A percentile compares a stretch with the other conserved stretches of the same genome.
Conservation (phyloP, 2,329 filamentous ascomycete species). For the Chrysoporthe cubensis region DNA sequence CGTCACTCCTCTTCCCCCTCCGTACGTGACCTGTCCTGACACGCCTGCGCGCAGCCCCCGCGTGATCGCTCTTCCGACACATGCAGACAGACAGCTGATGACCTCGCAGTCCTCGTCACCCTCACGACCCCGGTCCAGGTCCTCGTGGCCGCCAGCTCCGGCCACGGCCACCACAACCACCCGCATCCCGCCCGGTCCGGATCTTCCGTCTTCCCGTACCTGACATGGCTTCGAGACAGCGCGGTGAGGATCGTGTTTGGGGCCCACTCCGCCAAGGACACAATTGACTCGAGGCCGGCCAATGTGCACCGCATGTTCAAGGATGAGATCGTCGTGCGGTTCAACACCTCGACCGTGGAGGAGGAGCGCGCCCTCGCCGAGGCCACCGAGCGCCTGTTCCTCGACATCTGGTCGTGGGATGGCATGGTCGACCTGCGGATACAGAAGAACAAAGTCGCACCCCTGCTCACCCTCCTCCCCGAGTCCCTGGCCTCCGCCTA, state of each 20-base stretch:
- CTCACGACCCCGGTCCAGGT: constrained; percentile 9
- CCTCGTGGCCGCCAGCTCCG: constrained; percentile 17
- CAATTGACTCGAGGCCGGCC: constrained; percentile 31
- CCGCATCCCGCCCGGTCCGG: constrained; percentile 19
- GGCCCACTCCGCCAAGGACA: constrained; percentile 41
- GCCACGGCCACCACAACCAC: constrained; percentile 29
- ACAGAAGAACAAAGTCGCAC: constrained; percentile 74
- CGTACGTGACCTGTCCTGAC: background rate
- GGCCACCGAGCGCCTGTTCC: constrained; percentile 73
- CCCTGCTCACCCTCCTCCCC: constrained; percentile 79
- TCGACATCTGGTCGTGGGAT: constrained; percentile 80
- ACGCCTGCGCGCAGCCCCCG: no score
- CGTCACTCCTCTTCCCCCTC: constrained; percentile 21
- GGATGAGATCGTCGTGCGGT: constrained; percentile 85
- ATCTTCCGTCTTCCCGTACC: constrained; percentile 47
- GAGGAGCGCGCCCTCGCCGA: constrained; percentile 75
- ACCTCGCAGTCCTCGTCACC: constrained; percentile 15
- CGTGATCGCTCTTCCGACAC: background rate
- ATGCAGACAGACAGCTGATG: background rate
- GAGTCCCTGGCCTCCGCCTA: constrained; percentile 72
- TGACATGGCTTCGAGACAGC: constrained; percentile 55
- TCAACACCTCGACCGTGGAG: constrained; percentile 71
- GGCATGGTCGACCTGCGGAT: constrained; percentile 85
- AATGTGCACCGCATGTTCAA: constrained; percentile 57
- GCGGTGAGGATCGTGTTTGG: constrained; percentile 56